Percentiles rank a stretch among this genome's conserved stretches.
phyloP scores from a whole-genome alignment of 2,329 filamentous ascomycete species.

The Esteya vermicola region DNA sequence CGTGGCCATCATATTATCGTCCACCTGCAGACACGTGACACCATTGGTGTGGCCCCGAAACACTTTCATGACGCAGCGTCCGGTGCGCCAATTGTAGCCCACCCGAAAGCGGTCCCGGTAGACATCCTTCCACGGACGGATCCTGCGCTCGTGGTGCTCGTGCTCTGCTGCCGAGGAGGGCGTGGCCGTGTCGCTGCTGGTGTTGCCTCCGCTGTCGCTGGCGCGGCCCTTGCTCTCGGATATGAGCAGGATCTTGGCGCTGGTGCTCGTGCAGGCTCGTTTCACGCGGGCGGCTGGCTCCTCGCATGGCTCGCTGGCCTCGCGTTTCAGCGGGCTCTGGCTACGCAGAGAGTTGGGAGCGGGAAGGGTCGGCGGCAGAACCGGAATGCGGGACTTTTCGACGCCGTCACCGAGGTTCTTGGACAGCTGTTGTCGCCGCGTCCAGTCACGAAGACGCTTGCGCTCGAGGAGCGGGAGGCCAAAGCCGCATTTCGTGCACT shows the following conservation, averaged over 20 bases:
- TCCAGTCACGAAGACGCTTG: constrained; percentile 76
- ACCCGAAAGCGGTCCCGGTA: constrained; percentile 91
- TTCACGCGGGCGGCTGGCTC: constrained; percentile 15
- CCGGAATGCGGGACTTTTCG: constrained; percentile 10
- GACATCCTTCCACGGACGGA: constrained; percentile 86
- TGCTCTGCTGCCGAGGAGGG: background rate
- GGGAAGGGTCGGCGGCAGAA: constrained; percentile 16
- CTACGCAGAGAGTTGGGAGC: constrained; percentile 12
- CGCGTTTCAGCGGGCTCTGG: constrained; percentile 20
- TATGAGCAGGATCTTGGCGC: constrained; percentile 22
- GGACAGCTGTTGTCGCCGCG: constrained; percentile 62
- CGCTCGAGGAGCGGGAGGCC: constrained; percentile 80
- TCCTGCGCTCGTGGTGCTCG: constrained; percentile 25
- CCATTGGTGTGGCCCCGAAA: constrained; percentile 83
- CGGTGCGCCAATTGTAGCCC: constrained; percentile 94
- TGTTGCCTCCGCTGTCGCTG: background rate
- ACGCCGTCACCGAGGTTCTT: constrained; percentile 18
- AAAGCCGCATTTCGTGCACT: constrained; percentile 93
- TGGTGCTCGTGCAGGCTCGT: constrained; percentile 13
- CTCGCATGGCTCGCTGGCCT: constrained; percentile 16
- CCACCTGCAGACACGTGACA: constrained; percentile 54
- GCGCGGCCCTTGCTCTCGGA: constrained; percentile 9
- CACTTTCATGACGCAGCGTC: constrained; percentile 68
- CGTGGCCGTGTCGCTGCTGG: background rate
- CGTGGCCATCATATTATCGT: constrained; percentile 75